Conservation (phyloP, 805 yeast species). For the Lipomyces japonicus region DNA sequence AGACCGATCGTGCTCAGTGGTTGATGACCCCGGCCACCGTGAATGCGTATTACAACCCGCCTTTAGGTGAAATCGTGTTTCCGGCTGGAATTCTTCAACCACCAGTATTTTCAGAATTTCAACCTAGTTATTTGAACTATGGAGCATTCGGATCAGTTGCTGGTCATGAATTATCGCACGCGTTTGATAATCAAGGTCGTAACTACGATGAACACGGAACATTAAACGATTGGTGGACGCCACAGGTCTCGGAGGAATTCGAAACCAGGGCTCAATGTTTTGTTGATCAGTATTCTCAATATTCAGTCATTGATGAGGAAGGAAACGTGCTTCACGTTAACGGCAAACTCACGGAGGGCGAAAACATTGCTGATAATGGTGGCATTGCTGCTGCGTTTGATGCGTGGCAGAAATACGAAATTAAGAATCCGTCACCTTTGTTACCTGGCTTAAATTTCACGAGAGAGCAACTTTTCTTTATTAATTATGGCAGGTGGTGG, state of each 20-base stretch:
- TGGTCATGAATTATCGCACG: slow-evolving; percentile 30
- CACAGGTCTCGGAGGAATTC: slow-evolving; percentile 19
- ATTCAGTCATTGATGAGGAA: slow-evolving; percentile 23
- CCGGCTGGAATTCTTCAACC: slow-evolving; percentile 29
- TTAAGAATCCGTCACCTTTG: slow-evolving; percentile 6
- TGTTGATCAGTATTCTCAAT: slow-evolving; percentile 27
- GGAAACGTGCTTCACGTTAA: slow-evolving; percentile 26
- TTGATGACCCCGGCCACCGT: slow-evolving; percentile 29
- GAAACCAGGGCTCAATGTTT: slow-evolving; percentile 27
- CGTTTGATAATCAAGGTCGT: slow-evolving; percentile 29
- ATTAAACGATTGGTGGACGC: slow-evolving; percentile 29
- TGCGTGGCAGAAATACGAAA: slow-evolving; percentile 25
- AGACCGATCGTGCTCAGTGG: slow-evolving; percentile 27
- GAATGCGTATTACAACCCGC: slow-evolving; percentile 29
- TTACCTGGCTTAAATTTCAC: slow-evolving; percentile 28
- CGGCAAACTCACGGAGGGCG: slow-evolving; percentile 28
- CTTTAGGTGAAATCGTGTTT: slow-evolving; percentile 28
- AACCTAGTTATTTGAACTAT: slow-evolving; percentile 27
- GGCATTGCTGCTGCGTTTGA: slow-evolving; percentile 27
- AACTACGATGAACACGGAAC: slow-evolving; percentile 25
- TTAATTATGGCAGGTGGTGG: slow-evolving; percentile 28
- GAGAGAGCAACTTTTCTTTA: slow-evolving; percentile 26
- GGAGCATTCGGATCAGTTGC: slow-evolving; percentile 30
- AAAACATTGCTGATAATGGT: slow-evolving; percentile 29
- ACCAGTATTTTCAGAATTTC: slow-evolving; percentile 27